Evolutionary conservation across 139 green algal genomes (phyloP), one percentile per base, ranked within the genome.

Genomic region (Trebouxia sp.): DNA sequence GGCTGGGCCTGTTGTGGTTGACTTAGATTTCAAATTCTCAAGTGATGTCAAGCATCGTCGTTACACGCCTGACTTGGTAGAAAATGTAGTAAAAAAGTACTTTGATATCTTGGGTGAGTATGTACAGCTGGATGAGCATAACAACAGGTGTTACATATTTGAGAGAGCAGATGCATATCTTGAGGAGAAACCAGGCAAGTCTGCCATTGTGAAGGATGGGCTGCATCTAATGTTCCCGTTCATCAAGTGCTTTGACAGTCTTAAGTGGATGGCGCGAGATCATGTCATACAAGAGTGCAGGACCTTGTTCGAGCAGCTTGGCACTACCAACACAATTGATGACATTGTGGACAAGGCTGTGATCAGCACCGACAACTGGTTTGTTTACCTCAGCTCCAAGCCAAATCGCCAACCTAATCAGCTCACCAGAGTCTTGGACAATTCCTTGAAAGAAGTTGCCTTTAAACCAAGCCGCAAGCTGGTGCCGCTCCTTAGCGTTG

Each of bases 121-220:
- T 58, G 50, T 79, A 79, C 43, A 65, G 20, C 48, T 79, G 20
- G 72, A 79, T 79, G 72, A 15, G 20, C 11, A 55, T 26, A 79
- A 79, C 72, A 79, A 79, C 45, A 9, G n/a, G 30, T 79, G 72
- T 55, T 79, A 79, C 72, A 58, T 79, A 79, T 79, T 79, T 55
- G 72, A 79, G 72, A 79, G 72, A 55, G 43, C 72, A 58, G 72
- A 28, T 55, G 43, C 70, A n/a, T n/a, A n/a, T n/a, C 45, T 62
- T 30, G 47, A 50, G 41, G 70, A 78, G 70, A 78, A 78, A 55
- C 48, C 48, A 53, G 50, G 43, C 43, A 79, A 79, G 72, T 28
- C 58, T 69, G 58, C 58, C 24, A 10, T 69, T 5, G 58, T 69
- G 6, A 69, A 69, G 58, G 72, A 79, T 65, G 72, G 72, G 43